These are phyloP conservation scores for Aspergillus panamensis DNA, from an alignment of 495 filamentous ascomycete species.

Conservation along the genomic window DNA sequence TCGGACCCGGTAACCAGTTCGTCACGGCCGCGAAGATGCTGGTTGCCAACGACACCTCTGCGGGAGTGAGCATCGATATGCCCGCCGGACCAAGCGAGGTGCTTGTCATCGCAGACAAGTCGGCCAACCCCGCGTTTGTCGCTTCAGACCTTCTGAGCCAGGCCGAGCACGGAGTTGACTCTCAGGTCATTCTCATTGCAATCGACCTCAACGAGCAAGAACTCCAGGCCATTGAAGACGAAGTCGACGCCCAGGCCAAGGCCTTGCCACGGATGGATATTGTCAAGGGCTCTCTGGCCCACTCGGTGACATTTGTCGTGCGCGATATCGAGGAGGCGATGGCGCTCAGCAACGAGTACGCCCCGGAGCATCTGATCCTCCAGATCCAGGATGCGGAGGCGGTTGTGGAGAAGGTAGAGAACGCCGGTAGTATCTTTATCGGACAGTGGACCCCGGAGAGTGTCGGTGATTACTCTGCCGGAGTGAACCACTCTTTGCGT, in stretches of 20 bases:
- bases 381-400: slow-evolving; percentile 73
- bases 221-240: slow-evolving; percentile 78
- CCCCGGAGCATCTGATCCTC: slow-evolving; percentile 95
- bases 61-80: slow-evolving; percentile 96
- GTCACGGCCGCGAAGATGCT: slow-evolving; percentile 98
- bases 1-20: slow-evolving; percentile 97
- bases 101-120: slow-evolving; percentile 88
- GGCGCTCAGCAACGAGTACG: slow-evolving; percentile 84
- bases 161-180: slow-evolving; percentile 94
- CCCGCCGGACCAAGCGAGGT: slow-evolving; percentile 96
- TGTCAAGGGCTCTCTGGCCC: slow-evolving; percentile 82
- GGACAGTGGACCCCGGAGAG: slow-evolving; percentile 95
- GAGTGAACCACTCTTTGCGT: slow-evolving; percentile 96
- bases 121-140: slow-evolving; percentile 90
- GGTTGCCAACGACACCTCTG: slow-evolving; percentile 92
- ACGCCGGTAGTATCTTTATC: slow-evolving; percentile 93
- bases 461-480: slow-evolving; percentile 95
- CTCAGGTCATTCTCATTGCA: slow-evolving; percentile 89
- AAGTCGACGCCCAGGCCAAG: slow-evolving; percentile 85
- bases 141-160: slow-evolving; percentile 92
- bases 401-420: slow-evolving; percentile 75
- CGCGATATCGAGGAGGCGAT: slow-evolving; percentile 79
- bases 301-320: slow-evolving; percentile 87
- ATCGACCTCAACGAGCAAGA: slow-evolving; percentile 70
- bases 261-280: slow-evolving; percentile 87